Base-by-base conservation (phyloP, 305 asterid genomes). In the Plantago coronopus region DNA sequence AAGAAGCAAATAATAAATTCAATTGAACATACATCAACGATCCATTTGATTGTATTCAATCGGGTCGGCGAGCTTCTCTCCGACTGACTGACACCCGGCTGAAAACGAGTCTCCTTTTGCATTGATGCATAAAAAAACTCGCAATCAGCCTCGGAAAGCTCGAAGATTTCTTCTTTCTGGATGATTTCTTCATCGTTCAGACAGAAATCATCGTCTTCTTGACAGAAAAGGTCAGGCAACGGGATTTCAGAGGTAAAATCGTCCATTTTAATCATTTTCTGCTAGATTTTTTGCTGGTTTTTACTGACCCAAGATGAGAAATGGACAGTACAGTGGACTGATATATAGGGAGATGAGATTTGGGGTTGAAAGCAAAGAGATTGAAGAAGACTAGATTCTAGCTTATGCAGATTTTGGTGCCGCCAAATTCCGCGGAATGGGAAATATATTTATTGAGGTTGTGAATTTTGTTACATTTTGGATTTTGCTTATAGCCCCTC, bases 391-490 rank as follows among this genome's bases (percentile, higher is more conserved):
- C 77, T 62, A 74, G 69, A 51, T 45, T 54, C 53, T 69, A 31
- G 64, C 31, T 29, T 48, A 71, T 27, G 45, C 66, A 55, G 77
- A 74, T 58, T 64, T 72, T 69, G 58, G 67, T 81, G 86, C 73
- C 86, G 78, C 86, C 83, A 78, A 78, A 69, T 75, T 61, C 57
- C 21, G 72, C 69, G 76, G 64, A 57, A 67, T 44, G 68, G 45
- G 57, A 47, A 27, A 15, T 38, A 34, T 34, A 34, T 10, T 8
- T 7, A 42, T 29, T 50, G 54, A 17, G 54, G 9, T 25, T 48
- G 54, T 48, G 20, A 18, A 34, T 56, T 34, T 55, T 55, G 23
- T 31, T 16, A 31, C 29, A 25, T 4, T 54, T 15, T 31, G 27
- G 16, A 46, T 12, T 27, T 29, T 29, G 7, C 37, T 29, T 0